Conservation (phyloP, 331 rosid genomes). For the Rosa hybrid region DNA sequence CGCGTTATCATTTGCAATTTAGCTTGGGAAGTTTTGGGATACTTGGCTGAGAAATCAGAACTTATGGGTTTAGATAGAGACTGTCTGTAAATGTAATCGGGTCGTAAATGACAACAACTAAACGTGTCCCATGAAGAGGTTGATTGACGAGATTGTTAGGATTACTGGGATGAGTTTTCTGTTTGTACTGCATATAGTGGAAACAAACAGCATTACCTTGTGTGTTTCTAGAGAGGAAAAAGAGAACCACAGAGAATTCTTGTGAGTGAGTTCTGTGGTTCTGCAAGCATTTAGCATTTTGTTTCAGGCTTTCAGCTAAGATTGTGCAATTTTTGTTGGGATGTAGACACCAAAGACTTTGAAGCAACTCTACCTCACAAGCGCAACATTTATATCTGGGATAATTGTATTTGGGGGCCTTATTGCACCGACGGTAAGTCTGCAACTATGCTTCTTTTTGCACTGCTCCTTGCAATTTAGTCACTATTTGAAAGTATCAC, state of each 20-base stretch:
- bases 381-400: conserved; percentile 62
- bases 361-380: conserved; percentile 81
- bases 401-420: conserved; percentile 86
- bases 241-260: neutral
- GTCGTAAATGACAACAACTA: neutral
- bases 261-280: conserved; percentile 14
- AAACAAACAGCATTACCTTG: neutral
- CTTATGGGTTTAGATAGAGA: neutral
- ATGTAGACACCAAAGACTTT: conserved; percentile 74
- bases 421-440: conserved; percentile 86
- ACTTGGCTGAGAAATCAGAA: neutral
- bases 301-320: conserved; percentile 14
- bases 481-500: neutral
- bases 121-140: neutral
- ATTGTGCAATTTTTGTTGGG: conserved; percentile 13
- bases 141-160: neutral
- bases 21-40: conserved; percentile 2
- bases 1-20: neutral
- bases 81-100: neutral
- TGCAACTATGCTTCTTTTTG: neutral
- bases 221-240: neutral
- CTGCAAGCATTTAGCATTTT: conserved; percentile 10
- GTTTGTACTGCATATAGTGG: neutral
- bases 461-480: conserved; percentile 1
- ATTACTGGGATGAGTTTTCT: neutral